phyloP scores from a whole-genome alignment of 805 yeast genomes.

The Candida montana region DNA sequence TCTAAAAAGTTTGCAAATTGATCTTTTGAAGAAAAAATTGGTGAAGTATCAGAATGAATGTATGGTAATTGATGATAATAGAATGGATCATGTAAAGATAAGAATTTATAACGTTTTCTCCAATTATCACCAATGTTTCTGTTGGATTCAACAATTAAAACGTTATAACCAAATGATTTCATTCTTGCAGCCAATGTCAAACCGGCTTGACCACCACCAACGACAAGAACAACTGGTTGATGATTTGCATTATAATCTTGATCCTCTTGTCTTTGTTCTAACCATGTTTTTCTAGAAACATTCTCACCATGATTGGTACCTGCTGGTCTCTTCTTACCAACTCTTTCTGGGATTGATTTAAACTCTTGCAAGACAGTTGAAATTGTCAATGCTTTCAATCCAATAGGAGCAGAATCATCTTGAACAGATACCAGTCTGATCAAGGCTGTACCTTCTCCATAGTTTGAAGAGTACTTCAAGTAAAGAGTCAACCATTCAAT shows the following conservation, averaged over 20 bases:
- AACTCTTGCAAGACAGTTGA: constrained; percentile 33
- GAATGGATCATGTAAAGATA: constrained; percentile 42
- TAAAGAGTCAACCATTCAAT: constrained; percentile 33
- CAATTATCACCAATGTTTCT: constrained; percentile 40
- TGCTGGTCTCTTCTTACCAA: constrained; percentile 28
- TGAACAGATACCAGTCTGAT: constrained; percentile 29
- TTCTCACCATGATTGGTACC: constrained; percentile 39
- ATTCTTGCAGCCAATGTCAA: constrained; percentile 38
- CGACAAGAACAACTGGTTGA: constrained; percentile 38
- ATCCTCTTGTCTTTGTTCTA: constrained; percentile 30
- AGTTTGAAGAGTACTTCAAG: constrained; percentile 26
- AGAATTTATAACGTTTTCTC: constrained; percentile 40
- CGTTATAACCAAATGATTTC: constrained; percentile 35
- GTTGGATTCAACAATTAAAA: constrained; percentile 35
- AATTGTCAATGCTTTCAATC: constrained; percentile 30
- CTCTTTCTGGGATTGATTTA: constrained; percentile 28
- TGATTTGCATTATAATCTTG: constrained; percentile 27
- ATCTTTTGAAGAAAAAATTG: constrained; percentile 39
- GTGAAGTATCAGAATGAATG: constrained; percentile 35
- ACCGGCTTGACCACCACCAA: constrained; percentile 46
- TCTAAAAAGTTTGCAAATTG: constrained; percentile 41
- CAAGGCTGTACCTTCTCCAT: constrained; percentile 31
- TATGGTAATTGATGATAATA: constrained; percentile 39
- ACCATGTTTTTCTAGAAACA: constrained; percentile 33
- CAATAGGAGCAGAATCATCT: constrained; percentile 23